phyloP scores from a whole-genome alignment of 2,329 filamentous ascomycete species.

The Pestalotiopsis sp. region DNA sequence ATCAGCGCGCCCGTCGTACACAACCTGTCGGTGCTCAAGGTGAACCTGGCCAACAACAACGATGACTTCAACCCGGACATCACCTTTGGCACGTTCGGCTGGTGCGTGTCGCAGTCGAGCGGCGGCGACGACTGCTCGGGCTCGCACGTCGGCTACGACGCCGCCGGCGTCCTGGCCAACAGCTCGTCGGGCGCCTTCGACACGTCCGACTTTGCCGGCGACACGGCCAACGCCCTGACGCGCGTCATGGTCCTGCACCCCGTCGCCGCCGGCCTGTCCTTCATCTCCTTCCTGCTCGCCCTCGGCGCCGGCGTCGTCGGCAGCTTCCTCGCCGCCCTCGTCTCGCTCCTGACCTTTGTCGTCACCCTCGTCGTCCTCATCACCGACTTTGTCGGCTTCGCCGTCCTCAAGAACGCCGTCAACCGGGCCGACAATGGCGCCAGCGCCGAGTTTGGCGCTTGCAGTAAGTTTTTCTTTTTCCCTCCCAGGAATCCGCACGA shows the following conservation, averaged over 20 bases:
- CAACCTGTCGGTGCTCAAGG: slow-evolving; percentile 39
- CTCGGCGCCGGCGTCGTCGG: slow-evolving; percentile 43
- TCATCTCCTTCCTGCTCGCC: slow-evolving; percentile 45
- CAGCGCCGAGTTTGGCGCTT: slow-evolving; percentile 50
- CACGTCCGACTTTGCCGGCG: slow-evolving; percentile 35
- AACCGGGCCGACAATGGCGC: slow-evolving; percentile 16
- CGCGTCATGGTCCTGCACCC: slow-evolving; percentile 41
- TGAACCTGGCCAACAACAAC: slow-evolving; percentile 33
- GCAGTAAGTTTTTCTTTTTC: slow-evolving; percentile 19
- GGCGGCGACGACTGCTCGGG: slow-evolving; percentile 23
- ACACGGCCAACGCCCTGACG: slow-evolving; percentile 39
- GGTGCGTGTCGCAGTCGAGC: slow-evolving; percentile 31
- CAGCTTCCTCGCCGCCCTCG: slow-evolving; percentile 37
- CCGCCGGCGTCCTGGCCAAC: slow-evolving; percentile 19
- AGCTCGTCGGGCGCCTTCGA: slow-evolving; percentile 17
- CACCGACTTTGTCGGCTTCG: slow-evolving; percentile 45
- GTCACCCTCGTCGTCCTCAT: slow-evolving; percentile 42
- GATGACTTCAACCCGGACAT: slow-evolving; percentile 22
- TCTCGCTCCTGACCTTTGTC: slow-evolving; percentile 40
- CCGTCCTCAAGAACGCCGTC: slow-evolving; percentile 29
- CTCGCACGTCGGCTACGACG: slow-evolving; percentile 27
- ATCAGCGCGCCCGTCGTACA: slow-evolving; percentile 48
- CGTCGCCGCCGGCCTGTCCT: slow-evolving; percentile 37
- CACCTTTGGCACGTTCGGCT: slow-evolving; percentile 47
- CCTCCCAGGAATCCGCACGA: too few species aligned